Evolutionary conservation across 306 rosid species (phyloP).

Genomic region (Quercus bicolor): DNA sequence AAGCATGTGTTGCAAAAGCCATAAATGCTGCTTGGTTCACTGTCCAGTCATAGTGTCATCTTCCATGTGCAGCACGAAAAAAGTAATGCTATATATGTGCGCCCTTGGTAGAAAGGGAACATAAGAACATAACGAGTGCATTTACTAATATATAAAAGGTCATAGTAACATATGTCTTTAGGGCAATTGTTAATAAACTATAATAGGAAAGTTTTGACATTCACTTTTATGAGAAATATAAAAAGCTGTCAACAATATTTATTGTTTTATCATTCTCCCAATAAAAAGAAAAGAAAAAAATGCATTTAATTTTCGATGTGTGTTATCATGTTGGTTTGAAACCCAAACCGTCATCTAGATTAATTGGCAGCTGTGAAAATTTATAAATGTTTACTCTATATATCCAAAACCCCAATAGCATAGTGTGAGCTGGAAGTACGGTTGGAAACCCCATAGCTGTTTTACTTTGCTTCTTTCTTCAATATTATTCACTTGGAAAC

Average conservation of each 20-base stretch:
- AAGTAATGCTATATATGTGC: background rate
- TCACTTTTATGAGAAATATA: no score
- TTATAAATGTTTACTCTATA: background rate
- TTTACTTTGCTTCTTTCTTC: background rate
- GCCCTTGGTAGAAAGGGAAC: no score
- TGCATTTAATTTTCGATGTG: conserved; percentile 4
- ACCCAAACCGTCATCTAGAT: background rate
- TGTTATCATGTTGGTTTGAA: conserved; percentile 5
- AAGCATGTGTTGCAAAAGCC: background rate
- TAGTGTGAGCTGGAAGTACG: background rate
- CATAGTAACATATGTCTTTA: no score
- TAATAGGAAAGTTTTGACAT: no score
- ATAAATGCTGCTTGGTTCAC: background rate
- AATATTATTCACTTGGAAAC: background rate
- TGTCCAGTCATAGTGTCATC: background rate
- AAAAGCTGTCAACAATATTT: no score
- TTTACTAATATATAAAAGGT: background rate
- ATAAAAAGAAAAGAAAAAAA: no score
- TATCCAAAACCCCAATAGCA: background rate
- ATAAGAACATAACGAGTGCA: background rate
- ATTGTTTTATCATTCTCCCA: no score
- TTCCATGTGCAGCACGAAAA: background rate
- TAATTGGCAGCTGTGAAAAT: background rate
- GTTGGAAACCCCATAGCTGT: background rate
- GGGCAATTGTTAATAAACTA: no score